phyloP scores from a whole-genome alignment of 306 rosid genomes.

The Hippophae tibetana region DNA sequence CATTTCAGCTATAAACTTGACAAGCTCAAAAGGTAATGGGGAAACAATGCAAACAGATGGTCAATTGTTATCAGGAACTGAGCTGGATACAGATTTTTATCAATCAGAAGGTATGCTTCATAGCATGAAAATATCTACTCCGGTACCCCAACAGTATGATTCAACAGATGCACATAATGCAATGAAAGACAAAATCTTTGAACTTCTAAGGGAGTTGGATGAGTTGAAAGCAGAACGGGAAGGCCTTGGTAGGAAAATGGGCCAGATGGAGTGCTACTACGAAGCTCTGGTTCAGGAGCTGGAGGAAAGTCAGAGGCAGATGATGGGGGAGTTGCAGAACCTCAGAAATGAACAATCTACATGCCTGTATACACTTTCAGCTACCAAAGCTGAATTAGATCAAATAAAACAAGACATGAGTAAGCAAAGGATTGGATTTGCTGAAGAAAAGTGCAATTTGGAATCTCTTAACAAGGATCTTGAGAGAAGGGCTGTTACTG shows the following conservation, averaged over 20 bases:
- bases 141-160: constrained; percentile 51
- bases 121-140: constrained; percentile 41
- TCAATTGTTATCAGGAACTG: constrained; percentile 44
- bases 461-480: constrained; percentile 65
- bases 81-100: constrained; percentile 55
- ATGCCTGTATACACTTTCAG: constrained; percentile 73
- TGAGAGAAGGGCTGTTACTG: constrained; percentile 74
- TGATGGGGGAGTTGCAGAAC: constrained; percentile 93
- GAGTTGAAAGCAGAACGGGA: constrained; percentile 76
- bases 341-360: constrained; percentile 86
- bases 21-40: constrained; percentile 30
- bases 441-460: constrained; percentile 60
- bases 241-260: constrained; percentile 80
- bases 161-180: constrained; percentile 60
- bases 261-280: constrained; percentile 98
- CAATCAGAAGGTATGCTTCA: constrained; percentile 54
- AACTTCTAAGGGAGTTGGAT: constrained; percentile 73
- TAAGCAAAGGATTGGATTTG: constrained; percentile 48
- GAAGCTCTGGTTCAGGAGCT: constrained; percentile 98
- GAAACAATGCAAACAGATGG: constrained; percentile 40
- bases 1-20: constrained; percentile 30
- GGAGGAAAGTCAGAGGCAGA: constrained; percentile 90
- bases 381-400: constrained; percentile 76
- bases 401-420: constrained; percentile 70
- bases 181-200: constrained; percentile 58